Evolutionary conservation across 345 rosid species (phyloP).

Genomic region (Sisymbrium irio): DNA sequence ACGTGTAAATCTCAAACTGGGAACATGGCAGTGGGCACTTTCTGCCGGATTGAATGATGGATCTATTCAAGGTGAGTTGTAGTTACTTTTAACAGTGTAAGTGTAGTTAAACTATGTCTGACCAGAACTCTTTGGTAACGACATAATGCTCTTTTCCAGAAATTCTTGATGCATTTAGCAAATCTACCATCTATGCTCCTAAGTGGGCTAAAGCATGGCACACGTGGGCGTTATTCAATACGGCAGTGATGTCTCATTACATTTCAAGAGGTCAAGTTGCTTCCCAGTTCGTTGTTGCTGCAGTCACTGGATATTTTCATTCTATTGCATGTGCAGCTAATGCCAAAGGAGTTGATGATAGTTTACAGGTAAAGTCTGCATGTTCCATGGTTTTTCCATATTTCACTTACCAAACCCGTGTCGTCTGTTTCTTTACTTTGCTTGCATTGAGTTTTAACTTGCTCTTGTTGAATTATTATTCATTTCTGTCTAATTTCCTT

Average conservation of each 20-base stretch:
- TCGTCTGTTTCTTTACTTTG: not conserved
- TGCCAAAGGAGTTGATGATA: constrained; percentile 95
- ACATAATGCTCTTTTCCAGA: constrained; percentile 44
- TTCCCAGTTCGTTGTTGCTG: constrained; percentile 80
- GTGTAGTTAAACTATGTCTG: constrained; percentile 16
- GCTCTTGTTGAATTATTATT: constrained; percentile 7
- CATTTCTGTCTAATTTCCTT: constrained; percentile 29
- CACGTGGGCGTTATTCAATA: constrained; percentile 93
- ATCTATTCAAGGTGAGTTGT: constrained; percentile 66
- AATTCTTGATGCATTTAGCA: constrained; percentile 67
- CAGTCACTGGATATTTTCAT: constrained; percentile 98
- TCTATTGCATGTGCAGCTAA: constrained; percentile 93
- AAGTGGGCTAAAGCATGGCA: constrained; percentile 99
- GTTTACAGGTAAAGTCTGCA: constrained; percentile 73
- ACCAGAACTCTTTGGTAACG: not conserved
- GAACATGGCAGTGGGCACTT: constrained; percentile 90
- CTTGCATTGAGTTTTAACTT: not conserved
- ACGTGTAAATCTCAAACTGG: constrained; percentile 80
- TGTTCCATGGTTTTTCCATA: constrained; percentile 25
- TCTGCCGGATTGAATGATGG: constrained; percentile 88
- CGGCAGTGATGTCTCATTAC: constrained; percentile 96
- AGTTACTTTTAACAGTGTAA: constrained; percentile 14
- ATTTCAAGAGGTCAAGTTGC: constrained; percentile 65
- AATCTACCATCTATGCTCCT: constrained; percentile 71
- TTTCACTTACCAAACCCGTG: not conserved